Evolutionary conservation across 352 stramenopile species (phyloP).

Genomic region (Peronospora farinosa): DNA sequence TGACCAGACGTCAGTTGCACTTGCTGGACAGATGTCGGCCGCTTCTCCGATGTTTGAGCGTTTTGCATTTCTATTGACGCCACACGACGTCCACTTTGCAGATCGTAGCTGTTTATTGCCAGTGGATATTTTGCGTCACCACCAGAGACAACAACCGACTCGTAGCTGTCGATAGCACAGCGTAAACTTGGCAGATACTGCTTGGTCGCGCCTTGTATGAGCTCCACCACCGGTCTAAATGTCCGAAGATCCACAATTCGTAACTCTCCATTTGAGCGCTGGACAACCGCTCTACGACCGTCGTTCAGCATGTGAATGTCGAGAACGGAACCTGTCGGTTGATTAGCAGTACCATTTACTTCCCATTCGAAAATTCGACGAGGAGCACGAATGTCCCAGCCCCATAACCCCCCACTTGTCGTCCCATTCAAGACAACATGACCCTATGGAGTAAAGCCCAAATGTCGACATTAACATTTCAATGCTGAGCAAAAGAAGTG

Average conservation of each 20-base stretch:
- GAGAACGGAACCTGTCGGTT: constrained; percentile 20
- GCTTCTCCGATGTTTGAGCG: constrained; percentile 2
- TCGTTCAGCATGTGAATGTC: constrained; percentile 42
- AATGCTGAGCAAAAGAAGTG: neutral
- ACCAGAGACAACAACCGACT: constrained; percentile 38
- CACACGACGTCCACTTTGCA: constrained; percentile 24
- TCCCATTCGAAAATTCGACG: constrained; percentile 25
- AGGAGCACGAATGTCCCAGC: constrained; percentile 41
- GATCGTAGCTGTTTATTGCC: constrained; percentile 28
- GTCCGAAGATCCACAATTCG: constrained; percentile 43
- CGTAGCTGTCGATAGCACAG: constrained; percentile 28
- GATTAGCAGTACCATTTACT: neutral
- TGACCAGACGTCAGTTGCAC: constrained; percentile 26
- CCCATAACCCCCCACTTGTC: constrained; percentile 38
- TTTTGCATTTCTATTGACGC: constrained; percentile 17
- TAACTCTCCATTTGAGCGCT: constrained; percentile 43
- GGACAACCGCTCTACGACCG: constrained; percentile 30
- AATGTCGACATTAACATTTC: neutral
- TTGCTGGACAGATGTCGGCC: constrained; percentile 28
- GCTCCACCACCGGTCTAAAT: constrained; percentile 33
- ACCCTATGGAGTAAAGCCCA: constrained; percentile 19
- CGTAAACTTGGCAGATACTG: constrained; percentile 33
- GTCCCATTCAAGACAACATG: constrained; percentile 47
- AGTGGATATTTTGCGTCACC: constrained; percentile 13
- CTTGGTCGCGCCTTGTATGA: constrained; percentile 19